Evolutionary conservation across 1,284 basidiomycete genomes (phyloP), one percentile per base, ranked within the genome.

Genomic region (Puccinia triticina): DNA sequence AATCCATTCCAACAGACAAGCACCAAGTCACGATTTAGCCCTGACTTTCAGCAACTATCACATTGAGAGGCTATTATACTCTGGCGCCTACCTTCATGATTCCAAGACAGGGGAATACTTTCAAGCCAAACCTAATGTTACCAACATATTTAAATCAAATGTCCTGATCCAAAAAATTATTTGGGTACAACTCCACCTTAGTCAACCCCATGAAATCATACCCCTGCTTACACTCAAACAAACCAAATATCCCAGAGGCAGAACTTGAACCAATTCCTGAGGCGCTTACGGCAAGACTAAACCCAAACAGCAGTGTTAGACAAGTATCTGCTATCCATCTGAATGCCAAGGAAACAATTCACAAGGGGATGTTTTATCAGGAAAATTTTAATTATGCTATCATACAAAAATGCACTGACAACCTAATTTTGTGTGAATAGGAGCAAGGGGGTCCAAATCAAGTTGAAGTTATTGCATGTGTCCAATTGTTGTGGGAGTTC

Each of bases 1-100:
- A 32, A 73, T 73, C n/a, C 71, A 73, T 55, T 73, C 71, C 23
- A 73, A 73, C 29, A 23, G 48, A 7, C 29, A 48, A 21, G 26
- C 43, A 4, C 71, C 71, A 4, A 43, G 71, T 7, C 10, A 21
- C 5, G 71, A 73, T 53, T 12, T 73, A 10, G 71, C 71, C 14
- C 50, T 12, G 7, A 53, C 37, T 32, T 73, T 71, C n/a, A 11
- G 11, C 12, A 48, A 71, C 23, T 46, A 71, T 32, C 16, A 50
- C 5, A 46, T 29, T 11, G 1, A 50, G 29, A 26, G 71, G 12
- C 29, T 21, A 14, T 34, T 73, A 8, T 3, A 53, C 21, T 73
- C 71, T 26, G 71, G 46, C 55, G 48, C n/a, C 18, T 18, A 4
- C 1, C 11, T 73, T 1, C 55, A 32, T 34, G 48, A 73, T 34